Conservation (phyloP, 2,329 filamentous ascomycete species). For the Diaporthe sp. region DNA sequence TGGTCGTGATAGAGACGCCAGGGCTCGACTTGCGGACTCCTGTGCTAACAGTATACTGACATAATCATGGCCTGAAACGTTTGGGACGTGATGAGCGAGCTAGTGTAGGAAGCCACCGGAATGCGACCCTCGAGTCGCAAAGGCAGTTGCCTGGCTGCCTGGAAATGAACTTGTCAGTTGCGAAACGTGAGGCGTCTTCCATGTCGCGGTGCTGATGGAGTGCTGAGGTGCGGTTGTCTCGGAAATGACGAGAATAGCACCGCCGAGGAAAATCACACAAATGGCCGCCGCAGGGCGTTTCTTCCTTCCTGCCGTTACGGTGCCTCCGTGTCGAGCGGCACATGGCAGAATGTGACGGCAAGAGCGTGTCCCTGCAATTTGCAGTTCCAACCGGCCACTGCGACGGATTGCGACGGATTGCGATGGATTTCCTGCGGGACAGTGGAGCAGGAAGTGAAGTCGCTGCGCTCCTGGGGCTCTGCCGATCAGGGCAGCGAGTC, state of each 20-base stretch:
- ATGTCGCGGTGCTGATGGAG: constrained; percentile 18
- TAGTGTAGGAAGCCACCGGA: constrained; percentile 27
- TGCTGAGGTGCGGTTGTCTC: constrained; percentile 29
- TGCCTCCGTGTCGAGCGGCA: constrained; percentile 1
- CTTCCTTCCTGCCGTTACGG: constrained; percentile 22
- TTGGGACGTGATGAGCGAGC: constrained; percentile 11
- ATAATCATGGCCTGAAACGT: constrained; percentile 16
- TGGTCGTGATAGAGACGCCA: background rate
- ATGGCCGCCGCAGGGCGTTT: constrained; percentile 31
- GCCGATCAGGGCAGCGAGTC: constrained; percentile 4
- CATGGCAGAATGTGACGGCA: constrained; percentile 4
- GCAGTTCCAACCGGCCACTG: constrained; percentile 6
- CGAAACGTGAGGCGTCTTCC: constrained; percentile 23
- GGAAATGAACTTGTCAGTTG: constrained; percentile 6
- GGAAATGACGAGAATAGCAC: constrained; percentile 38
- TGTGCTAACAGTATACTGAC: background rate
- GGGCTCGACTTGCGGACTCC: background rate
- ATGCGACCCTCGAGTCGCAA: background rate
- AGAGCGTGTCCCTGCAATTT: constrained; percentile 19
- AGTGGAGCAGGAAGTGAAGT: constrained; percentile 16
- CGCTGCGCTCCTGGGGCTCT: constrained; percentile 25
- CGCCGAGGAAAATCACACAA: constrained; percentile 32
- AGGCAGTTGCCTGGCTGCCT: background rate
- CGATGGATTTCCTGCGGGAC: constrained; percentile 6
- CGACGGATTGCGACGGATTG: constrained; percentile 5